Conservation (phyloP, 768 basidiomycete species). For the Amanita thiersii region DNA sequence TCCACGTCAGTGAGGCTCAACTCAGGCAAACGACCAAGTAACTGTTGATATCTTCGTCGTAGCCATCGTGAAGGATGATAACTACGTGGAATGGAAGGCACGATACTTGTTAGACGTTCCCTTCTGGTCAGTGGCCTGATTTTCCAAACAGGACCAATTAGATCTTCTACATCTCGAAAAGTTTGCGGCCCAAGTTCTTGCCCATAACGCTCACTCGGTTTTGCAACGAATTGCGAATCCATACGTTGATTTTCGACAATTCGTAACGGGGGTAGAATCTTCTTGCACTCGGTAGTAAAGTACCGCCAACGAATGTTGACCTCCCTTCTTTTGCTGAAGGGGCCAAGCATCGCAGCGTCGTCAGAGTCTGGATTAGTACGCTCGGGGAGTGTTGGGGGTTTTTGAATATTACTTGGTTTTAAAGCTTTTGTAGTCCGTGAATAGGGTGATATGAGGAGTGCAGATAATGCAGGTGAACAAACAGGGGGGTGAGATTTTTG, state of each 20-base stretch:
- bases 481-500: conserved; percentile 54
- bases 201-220: not conserved
- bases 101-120: not conserved
- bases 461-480: conserved; percentile 53
- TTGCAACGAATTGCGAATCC: too few species aligned
- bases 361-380: conserved; percentile 49
- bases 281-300: conserved; percentile 45
- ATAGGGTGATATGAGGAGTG: conserved; percentile 48
- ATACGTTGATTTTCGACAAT: not conserved
- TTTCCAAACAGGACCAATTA: conserved; percentile 1
- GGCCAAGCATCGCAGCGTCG: conserved; percentile 53
- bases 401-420: conserved; percentile 26
- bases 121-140: not conserved
- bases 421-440: conserved; percentile 43
- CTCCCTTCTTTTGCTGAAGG: conserved; percentile 65
- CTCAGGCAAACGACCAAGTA: conserved; percentile 55
- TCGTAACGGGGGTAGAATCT: conserved; percentile 54
- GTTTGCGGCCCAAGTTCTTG: not conserved
- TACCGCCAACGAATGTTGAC: conserved; percentile 66
- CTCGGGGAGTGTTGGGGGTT: conserved; percentile 49
- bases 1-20: conserved; percentile 23
- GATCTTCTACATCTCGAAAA: not conserved
- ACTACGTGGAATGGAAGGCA: not conserved
- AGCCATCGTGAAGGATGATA: conserved; percentile 40
- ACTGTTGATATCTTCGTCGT: conserved; percentile 45